Evolutionary conservation across 495 filamentous ascomycete genomes (phyloP), one percentile per base, ranked within the genome.

Genomic region (Lasiosphaeriaceae sp.): DNA sequence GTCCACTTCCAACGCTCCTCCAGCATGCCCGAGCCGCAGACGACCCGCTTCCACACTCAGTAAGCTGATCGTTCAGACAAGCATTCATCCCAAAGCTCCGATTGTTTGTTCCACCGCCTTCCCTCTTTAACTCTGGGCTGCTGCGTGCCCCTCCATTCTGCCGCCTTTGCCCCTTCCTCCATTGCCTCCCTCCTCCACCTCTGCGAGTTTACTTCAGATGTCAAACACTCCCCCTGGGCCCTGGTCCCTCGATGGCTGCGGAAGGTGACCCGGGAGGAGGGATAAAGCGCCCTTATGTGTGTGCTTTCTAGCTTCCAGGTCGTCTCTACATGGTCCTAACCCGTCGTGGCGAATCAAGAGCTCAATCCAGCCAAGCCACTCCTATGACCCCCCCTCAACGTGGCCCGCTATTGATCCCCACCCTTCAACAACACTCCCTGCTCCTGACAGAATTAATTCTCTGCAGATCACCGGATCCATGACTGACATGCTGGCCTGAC

Each of bases 401-500:
- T 53, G 50, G 53, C 31, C 59, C 50, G 16, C 55, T 19, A 29
- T 39, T 20, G 37, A 16, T 17, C 53, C 55, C 62, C 53, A 26
- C 45, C 19, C 11, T 37, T 20, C 22, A 35, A 26, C 51, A 22
- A 14, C 14, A 21, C 37, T 26, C 31, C 47, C 47, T 11, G 31
- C 22, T 53, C 43, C 39, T 39, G 43, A 48, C 47, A 17, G 46
- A 55, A 29, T 22, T 11, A 47, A 20, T 47, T 41, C 14, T 55
- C 45, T 62, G 59, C 63, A 66, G 60, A 62, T 66, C 57, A 60
- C 37, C 35, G 43, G 60, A 56, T 53, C 57, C 54, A 50, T 44
- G 39, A 45, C 54, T 26, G 31, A 50, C 43, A 34, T 50, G 2
- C 20, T 23, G 1, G 37, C 52, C 49, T 58, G 39, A 52, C 44